Evolutionary conservation across 495 filamentous ascomycete genomes (phyloP).

Genomic region (Penicillium waksmanii): DNA sequence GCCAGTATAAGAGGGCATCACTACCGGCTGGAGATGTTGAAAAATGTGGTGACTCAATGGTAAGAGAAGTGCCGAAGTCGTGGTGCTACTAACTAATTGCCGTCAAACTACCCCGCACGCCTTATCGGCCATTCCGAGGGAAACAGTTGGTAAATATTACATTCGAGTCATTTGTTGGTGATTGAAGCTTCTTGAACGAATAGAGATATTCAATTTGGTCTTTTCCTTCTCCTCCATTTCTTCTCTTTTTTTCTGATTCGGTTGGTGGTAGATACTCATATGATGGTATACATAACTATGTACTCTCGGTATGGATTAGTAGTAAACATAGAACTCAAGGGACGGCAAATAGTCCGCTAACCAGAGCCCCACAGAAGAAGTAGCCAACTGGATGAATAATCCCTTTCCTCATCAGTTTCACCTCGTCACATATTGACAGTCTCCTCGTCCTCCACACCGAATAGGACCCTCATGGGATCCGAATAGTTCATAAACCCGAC

Average conservation of each 20-base stretch:
- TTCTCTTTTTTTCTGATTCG: too few relatives aligned
- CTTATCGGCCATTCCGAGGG: neutral
- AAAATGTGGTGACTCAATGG: neutral
- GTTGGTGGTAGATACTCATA: too few relatives aligned
- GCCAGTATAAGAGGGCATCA: neutral
- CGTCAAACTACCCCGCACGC: neutral
- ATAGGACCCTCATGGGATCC: conserved; percentile 27
- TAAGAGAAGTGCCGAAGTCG: neutral
- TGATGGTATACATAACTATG: too few relatives aligned
- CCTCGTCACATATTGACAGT: conserved; percentile 22
- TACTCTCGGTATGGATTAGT: neutral
- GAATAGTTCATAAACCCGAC: conserved; percentile 27
- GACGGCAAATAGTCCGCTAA: neutral
- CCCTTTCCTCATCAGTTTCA: neutral
- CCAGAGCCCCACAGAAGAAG: neutral
- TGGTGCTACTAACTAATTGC: too few relatives aligned
- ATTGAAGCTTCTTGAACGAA: too few relatives aligned
- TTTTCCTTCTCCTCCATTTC: too few relatives aligned
- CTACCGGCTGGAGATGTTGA: neutral
- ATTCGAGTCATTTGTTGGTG: too few relatives aligned
- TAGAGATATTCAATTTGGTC: too few relatives aligned
- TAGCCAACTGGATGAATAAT: neutral
- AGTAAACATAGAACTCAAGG: neutral
- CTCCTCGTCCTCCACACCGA: conserved; percentile 27
- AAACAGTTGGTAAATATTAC: neutral